These are phyloP conservation scores for Ustilago esculenta DNA, from an alignment of 1,284 basidiomycete genomes.

Conservation along the genomic window DNA sequence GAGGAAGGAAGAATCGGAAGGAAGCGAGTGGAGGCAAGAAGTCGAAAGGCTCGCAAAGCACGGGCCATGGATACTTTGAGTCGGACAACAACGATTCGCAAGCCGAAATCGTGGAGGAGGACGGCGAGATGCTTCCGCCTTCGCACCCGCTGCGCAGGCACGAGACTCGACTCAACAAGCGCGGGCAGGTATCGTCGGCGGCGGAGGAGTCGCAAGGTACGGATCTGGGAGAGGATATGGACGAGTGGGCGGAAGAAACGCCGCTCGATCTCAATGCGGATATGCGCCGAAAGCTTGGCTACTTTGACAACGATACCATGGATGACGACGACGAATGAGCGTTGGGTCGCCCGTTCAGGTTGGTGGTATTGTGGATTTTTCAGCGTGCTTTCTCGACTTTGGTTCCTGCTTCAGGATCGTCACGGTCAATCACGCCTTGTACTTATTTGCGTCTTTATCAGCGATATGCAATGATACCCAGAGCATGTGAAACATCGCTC, in stretches of 20 bases:
- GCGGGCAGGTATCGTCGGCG: slow-evolving; percentile 17
- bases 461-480: too few species aligned
- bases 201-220: slow-evolving; percentile 34
- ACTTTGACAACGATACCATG: slow-evolving; percentile 25
- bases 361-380: too few species aligned
- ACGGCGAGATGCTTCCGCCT: slow-evolving; percentile 34
- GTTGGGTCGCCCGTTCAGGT: too few species aligned
- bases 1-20: slow-evolving; percentile 8
- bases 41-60: slow-evolving; percentile 10
- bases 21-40: slow-evolving; percentile 10
- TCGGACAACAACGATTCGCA: slow-evolving; percentile 31
- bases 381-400: too few species aligned
- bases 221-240: slow-evolving; percentile 39
- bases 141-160: slow-evolving; percentile 40
- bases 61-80: slow-evolving; percentile 26
- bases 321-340: slow-evolving; percentile 30
- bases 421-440: too few species aligned
- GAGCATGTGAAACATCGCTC: too few species aligned
- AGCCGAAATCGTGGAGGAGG: slow-evolving; percentile 38
- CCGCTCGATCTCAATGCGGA: slow-evolving; percentile 17
- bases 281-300: slow-evolving; percentile 37
- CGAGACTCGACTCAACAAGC: slow-evolving; percentile 32
- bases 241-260: slow-evolving; percentile 30
- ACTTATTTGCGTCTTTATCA: too few species aligned
- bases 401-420: too few species aligned